Percentiles rank a stretch among this genome's conserved stretches.
Conservation (phyloP, 257 asterid genomes). For the Solanum etuberosum region DNA sequence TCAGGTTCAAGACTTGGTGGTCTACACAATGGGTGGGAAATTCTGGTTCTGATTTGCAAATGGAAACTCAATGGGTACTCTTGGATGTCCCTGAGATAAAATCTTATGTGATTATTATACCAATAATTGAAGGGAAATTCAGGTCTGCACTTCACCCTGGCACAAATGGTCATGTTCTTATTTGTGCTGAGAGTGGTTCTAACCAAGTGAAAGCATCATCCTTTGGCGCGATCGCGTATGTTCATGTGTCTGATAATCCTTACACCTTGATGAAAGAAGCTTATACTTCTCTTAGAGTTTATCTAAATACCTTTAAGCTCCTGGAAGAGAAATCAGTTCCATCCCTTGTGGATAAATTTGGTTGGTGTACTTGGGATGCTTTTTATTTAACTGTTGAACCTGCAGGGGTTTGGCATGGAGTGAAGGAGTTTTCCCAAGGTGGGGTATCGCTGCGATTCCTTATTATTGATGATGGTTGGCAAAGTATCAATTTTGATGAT, state of each 20-base stretch:
- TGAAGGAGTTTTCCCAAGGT: slow-evolving; percentile 11
- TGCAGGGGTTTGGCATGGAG: slow-evolving; percentile 42
- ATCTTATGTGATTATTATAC: slow-evolving; percentile 26
- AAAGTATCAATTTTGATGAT: slow-evolving; percentile 22
- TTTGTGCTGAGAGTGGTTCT: slow-evolving; percentile 57
- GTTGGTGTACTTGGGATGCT: slow-evolving; percentile 91
- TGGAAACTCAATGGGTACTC: slow-evolving; percentile 18
- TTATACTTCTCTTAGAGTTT: slow-evolving; percentile 15
- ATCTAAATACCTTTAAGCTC: neutral
- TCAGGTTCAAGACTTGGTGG: slow-evolving; percentile 34
- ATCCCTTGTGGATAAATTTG: slow-evolving; percentile 51
- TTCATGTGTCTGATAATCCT: slow-evolving; percentile 3
- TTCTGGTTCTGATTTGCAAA: slow-evolving; percentile 10
- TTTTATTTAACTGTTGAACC: slow-evolving; percentile 51
- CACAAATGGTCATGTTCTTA: slow-evolving; percentile 34
- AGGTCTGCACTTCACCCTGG: slow-evolving; percentile 54
- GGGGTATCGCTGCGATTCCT: slow-evolving; percentile 35
- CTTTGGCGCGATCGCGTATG: neutral
- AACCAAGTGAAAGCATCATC: neutral
- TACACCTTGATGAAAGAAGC: slow-evolving; percentile 12
- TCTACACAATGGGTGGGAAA: slow-evolving; percentile 22
- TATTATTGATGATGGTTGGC: slow-evolving; percentile 89
- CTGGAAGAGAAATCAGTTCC: slow-evolving; percentile 25
- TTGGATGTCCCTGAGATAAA: slow-evolving; percentile 12
- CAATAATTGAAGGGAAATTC: slow-evolving; percentile 52